Conservation (phyloP, 192 early-diverging fungal genomes). For the Podila epicladia region DNA sequence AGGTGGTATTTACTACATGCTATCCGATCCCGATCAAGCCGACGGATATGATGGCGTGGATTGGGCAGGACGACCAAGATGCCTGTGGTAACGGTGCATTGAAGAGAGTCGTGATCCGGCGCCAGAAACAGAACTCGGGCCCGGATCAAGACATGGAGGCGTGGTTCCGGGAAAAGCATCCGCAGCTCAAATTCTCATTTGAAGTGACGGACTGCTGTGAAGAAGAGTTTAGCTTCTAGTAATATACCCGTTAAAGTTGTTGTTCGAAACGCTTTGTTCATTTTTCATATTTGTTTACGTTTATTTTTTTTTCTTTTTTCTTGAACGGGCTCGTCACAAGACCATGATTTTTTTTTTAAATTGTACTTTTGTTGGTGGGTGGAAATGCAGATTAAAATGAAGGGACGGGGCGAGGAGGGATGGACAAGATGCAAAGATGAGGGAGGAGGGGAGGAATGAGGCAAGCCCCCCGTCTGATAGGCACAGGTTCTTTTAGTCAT, state of each 20-base stretch:
- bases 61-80: background rate
- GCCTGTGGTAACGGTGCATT: background rate
- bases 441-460: too few relatives aligned
- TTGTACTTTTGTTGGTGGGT: too few relatives aligned
- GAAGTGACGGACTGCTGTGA: conserved; percentile 41
- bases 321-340: too few relatives aligned
- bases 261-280: background rate
- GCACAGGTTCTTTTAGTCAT: background rate
- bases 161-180: conserved; percentile 16
- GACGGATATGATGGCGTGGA: conserved; percentile 11
- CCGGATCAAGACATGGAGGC: conserved; percentile 15
- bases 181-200: conserved; percentile 11
- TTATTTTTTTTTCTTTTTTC: background rate
- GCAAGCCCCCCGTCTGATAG: too few relatives aligned
- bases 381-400: too few relatives aligned
- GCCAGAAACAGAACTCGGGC: conserved; percentile 16
- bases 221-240: conserved; percentile 26
- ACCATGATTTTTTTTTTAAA: too few relatives aligned
- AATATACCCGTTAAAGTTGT: background rate
- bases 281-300: background rate
- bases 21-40: conserved; percentile 48
- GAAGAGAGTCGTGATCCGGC: conserved; percentile 24
- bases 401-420: too few relatives aligned
- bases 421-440: too few relatives aligned
- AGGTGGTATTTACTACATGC: conserved; percentile 40